phyloP scores from a whole-genome alignment of 805 yeast species.

The Kazachstania psychrophila region DNA sequence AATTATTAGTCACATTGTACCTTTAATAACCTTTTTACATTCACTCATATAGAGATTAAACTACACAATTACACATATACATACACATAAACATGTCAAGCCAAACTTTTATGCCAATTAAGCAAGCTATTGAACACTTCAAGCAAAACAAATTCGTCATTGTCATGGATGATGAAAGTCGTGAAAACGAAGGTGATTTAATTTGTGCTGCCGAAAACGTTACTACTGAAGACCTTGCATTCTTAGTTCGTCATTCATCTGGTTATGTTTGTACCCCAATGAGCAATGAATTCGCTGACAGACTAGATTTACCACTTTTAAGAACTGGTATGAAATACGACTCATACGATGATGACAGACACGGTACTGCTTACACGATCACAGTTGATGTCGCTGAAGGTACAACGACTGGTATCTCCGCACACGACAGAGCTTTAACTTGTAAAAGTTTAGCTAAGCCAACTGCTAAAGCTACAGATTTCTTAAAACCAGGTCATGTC shows the following conservation, averaged over 20 bases:
- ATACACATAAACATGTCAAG: background rate
- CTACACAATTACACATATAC: background rate
- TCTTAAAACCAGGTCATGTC: conserved; percentile 87
- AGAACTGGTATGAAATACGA: conserved; percentile 24
- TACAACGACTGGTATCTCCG: conserved; percentile 94
- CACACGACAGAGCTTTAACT: conserved; percentile 86
- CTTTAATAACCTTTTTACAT: no score
- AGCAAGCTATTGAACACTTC: conserved; percentile 26
- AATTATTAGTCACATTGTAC: no score
- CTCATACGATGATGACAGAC: conserved; percentile 58
- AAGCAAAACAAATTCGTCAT: conserved; percentile 52
- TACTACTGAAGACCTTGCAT: conserved; percentile 85
- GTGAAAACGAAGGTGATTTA: conserved; percentile 96
- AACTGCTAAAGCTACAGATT: conserved; percentile 46
- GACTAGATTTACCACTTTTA: conserved; percentile 73
- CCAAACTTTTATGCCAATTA: conserved; percentile 18
- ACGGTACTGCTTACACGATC: conserved; percentile 93
- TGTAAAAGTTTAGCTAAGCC: conserved; percentile 57
- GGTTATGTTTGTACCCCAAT: conserved; percentile 94
- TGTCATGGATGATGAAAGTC: conserved; percentile 91
- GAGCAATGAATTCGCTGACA: conserved; percentile 66
- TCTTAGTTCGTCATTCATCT: conserved; percentile 73
- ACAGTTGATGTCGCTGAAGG: conserved; percentile 81
- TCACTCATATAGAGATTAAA: no score
- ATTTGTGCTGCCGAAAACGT: conserved; percentile 79